These are phyloP conservation scores for Chrysanthemum lavandulifolium DNA, from an alignment of 129 eudicot species.

Conservation along the genomic window DNA sequence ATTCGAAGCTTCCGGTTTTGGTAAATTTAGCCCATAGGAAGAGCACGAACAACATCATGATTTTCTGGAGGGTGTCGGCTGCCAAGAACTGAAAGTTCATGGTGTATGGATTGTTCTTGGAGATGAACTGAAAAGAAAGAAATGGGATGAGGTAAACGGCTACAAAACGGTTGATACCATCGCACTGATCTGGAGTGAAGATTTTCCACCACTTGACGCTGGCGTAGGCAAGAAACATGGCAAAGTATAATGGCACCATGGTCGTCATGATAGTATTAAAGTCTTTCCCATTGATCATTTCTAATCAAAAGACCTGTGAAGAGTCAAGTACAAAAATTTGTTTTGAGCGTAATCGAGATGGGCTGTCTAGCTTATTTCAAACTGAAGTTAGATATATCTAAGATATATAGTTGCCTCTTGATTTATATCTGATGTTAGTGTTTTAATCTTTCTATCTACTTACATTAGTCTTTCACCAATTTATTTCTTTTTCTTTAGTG, in stretches of 20 bases:
- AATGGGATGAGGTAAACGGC: slow-evolving; percentile 57
- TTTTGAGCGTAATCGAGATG: neutral
- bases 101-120: slow-evolving; percentile 49
- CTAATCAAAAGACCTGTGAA: neutral
- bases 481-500: too few species aligned
- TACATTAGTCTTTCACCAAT: too few species aligned
- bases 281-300: slow-evolving; percentile 41
- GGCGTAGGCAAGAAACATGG: slow-evolving; percentile 57
- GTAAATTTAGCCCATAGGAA: slow-evolving; percentile 31
- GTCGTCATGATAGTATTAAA: slow-evolving; percentile 43
- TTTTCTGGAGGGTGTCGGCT: slow-evolving; percentile 55
- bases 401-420: neutral
- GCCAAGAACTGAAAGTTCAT: slow-evolving; percentile 61
- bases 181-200: slow-evolving; percentile 52
- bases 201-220: slow-evolving; percentile 60
- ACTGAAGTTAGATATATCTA: neutral
- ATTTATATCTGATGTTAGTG: neutral
- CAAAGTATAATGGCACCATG: slow-evolving; percentile 54
- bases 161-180: slow-evolving; percentile 63
- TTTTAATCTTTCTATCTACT: too few species aligned
- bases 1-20: slow-evolving; percentile 42
- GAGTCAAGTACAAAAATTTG: neutral
- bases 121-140: slow-evolving; percentile 54
- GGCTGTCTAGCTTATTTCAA: too few species aligned
- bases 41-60: slow-evolving; percentile 33